phyloP scores from a whole-genome alignment of 805 yeast species.

The Candida multigemmis region DNA sequence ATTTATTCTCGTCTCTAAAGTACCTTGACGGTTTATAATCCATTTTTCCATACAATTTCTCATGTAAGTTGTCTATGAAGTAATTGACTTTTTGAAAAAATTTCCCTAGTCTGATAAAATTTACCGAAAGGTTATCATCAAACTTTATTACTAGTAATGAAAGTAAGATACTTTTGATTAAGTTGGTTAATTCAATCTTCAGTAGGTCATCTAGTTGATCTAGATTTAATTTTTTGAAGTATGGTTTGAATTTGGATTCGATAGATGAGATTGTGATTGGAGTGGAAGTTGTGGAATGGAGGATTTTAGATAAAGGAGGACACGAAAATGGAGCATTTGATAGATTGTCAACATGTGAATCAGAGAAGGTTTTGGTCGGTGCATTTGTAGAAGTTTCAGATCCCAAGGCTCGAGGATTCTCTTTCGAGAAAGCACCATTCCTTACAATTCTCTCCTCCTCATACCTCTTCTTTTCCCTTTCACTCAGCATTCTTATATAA shows the following conservation, averaged over 20 bases:
- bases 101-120: constrained; percentile 16
- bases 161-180: constrained; percentile 25
- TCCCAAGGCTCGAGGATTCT: too few relatives aligned
- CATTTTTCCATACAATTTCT: constrained; percentile 11
- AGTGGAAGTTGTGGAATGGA: too few relatives aligned
- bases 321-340: too few relatives aligned
- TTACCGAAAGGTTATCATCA: constrained; percentile 13
- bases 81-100: constrained; percentile 12
- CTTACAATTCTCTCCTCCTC: too few relatives aligned
- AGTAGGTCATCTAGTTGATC: constrained; percentile 19
- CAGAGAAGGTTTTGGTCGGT: too few relatives aligned
- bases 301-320: too few relatives aligned
- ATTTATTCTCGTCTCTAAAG: constrained; percentile 8
- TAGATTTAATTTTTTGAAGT: constrained; percentile 16
- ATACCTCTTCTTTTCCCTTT: too few relatives aligned
- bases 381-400: too few relatives aligned
- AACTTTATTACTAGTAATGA: constrained; percentile 22
- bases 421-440: too few relatives aligned
- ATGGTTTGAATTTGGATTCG: constrained; percentile 11
- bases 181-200: constrained; percentile 17
- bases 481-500: too few relatives aligned
- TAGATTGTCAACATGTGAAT: too few relatives aligned
- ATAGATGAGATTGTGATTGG: constrained; percentile 10
- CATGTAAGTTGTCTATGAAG: constrained; percentile 26
- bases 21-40: constrained; percentile 17